Evolutionary conservation across 2,329 filamentous ascomycete genomes (phyloP).

Genomic region (Paecilomyces formosus): DNA sequence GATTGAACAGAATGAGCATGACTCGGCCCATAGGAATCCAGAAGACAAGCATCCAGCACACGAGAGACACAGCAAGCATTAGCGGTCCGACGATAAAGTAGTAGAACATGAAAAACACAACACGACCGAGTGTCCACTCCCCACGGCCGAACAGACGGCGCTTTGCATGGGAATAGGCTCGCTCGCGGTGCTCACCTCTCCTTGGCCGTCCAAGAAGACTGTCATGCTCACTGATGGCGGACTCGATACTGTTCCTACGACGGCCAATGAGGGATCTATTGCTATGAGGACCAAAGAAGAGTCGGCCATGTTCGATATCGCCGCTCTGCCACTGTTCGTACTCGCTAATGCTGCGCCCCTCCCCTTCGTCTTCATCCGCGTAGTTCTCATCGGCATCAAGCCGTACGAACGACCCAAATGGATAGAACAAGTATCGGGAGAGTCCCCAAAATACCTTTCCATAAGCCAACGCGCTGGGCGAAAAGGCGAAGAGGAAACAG

Average conservation of each 20-base stretch:
- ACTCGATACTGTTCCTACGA: conserved; percentile 82
- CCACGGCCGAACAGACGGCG: conserved; percentile 87
- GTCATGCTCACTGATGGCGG: conserved; percentile 71
- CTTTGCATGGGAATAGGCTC: conserved; percentile 52
- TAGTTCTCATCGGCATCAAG: conserved; percentile 92
- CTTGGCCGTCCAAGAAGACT: conserved; percentile 69
- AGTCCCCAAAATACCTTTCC: conserved; percentile 78
- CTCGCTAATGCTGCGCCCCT: conserved; percentile 94
- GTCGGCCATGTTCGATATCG: conserved; percentile 86
- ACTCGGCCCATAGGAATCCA: conserved; percentile 98
- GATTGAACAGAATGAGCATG: conserved; percentile 79
- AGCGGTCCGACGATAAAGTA: conserved; percentile 85
- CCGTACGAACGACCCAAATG: conserved; percentile 92
- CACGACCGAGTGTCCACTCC: conserved; percentile 88
- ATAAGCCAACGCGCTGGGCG: conserved; percentile 75
- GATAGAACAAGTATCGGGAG: conserved; percentile 82
- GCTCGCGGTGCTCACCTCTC: conserved; percentile 41
- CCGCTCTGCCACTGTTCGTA: conserved; percentile 99
- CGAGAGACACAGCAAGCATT: conserved; percentile 73
- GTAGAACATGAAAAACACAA: conserved; percentile 95
- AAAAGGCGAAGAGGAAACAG: conserved; percentile 73
- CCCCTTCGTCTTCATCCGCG: conserved; percentile 85
- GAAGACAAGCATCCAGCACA: conserved; percentile 97
- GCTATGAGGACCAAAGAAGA: conserved; percentile 83
- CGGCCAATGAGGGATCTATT: conserved; percentile 77